phyloP scores from a whole-genome alignment of 2,329 filamentous ascomycete genomes.

The Talaromyces verruculosus region DNA sequence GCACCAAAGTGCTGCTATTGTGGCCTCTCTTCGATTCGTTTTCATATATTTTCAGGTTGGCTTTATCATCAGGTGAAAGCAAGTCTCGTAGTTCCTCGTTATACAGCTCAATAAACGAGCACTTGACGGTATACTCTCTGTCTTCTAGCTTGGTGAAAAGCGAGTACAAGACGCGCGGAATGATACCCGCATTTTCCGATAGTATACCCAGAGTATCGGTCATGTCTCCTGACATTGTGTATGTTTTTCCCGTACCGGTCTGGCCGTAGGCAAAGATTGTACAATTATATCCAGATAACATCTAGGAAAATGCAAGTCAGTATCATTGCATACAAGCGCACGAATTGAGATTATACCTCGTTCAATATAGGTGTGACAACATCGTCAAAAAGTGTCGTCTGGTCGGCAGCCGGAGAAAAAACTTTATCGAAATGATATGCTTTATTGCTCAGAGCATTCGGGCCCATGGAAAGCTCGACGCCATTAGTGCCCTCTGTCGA shows the following conservation, averaged over 20 bases:
- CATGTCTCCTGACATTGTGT: conserved; percentile 99
- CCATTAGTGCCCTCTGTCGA: conserved; percentile 85
- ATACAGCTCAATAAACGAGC: conserved; percentile 97
- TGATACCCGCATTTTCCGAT: conserved; percentile 90
- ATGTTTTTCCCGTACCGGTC: conserved; percentile 96
- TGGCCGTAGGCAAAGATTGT: conserved; percentile 99
- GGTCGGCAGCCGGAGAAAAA: conserved; percentile 91
- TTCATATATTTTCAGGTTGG: conserved; percentile 93
- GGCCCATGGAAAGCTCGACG: conserved; percentile 87
- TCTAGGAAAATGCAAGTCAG: conserved; percentile 53
- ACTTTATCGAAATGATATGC: conserved; percentile 96
- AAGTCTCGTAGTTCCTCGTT: conserved; percentile 95
- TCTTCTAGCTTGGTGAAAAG: conserved; percentile 85
- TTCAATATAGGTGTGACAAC: conserved; percentile 90
- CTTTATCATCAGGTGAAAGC: conserved; percentile 74
- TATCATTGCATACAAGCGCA: not conserved
- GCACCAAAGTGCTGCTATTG: conserved; percentile 74
- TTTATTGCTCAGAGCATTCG: conserved; percentile 90
- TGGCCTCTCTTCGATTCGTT: conserved; percentile 76
- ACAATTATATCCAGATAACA: conserved; percentile 92
- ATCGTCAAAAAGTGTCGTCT: conserved; percentile 91
- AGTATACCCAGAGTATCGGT: conserved; percentile 79
- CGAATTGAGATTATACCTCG: conserved; percentile 59
- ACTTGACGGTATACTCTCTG: conserved; percentile 86
- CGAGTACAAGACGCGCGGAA: conserved; percentile 83